Evolutionary conservation across 2,329 filamentous ascomycete species (phyloP).

Genomic region (Verticillium isaacii): DNA sequence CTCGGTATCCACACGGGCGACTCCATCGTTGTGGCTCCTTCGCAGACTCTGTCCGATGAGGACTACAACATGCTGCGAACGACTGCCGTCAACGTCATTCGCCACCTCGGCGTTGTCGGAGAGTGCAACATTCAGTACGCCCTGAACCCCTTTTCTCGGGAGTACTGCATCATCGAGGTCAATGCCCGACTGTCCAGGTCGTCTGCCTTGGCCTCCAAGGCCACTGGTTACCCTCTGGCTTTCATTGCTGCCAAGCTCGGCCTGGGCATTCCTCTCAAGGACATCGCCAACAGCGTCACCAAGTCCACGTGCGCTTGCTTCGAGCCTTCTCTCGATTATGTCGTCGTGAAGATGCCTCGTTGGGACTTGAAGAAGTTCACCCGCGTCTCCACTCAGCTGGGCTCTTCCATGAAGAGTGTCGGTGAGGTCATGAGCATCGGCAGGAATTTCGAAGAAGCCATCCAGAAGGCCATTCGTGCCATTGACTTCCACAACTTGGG

Average conservation of each 20-base stretch:
- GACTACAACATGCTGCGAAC: slow-evolving; percentile 99
- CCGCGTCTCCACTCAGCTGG: slow-evolving; percentile 89
- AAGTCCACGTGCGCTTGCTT: slow-evolving; percentile 96
- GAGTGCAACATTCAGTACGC: slow-evolving; percentile 99
- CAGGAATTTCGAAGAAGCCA: slow-evolving; percentile 93
- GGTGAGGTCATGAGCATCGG: slow-evolving; percentile 99
- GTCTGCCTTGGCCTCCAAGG: slow-evolving; percentile 92
- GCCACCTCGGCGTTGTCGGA: slow-evolving; percentile 93
- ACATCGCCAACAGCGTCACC: slow-evolving; percentile 94
- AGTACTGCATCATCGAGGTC: slow-evolving; percentile 99
- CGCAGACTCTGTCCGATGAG: slow-evolving; percentile 92
- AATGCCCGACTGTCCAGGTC: slow-evolving; percentile 94
- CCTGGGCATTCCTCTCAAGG: slow-evolving; percentile 89
- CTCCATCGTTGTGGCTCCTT: slow-evolving; percentile 95
- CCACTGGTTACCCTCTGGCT: slow-evolving; percentile 90
- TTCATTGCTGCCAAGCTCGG: slow-evolving; percentile 97
- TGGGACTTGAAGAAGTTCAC: slow-evolving; percentile 99
- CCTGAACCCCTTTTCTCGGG: slow-evolving; percentile 86
- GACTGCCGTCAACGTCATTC: slow-evolving; percentile 94
- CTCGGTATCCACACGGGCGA: slow-evolving; percentile 97
- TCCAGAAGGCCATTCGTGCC: slow-evolving; percentile 94
- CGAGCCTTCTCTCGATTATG: slow-evolving; percentile 95
- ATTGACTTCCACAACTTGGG: slow-evolving; percentile 95
- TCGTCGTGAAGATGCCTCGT: slow-evolving; percentile 96
- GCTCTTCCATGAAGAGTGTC: slow-evolving; percentile 99